Evolutionary conservation across 306 rosid genomes (phyloP), one percentile per base, ranked within the genome.

Genomic region (Prunus persica): DNA sequence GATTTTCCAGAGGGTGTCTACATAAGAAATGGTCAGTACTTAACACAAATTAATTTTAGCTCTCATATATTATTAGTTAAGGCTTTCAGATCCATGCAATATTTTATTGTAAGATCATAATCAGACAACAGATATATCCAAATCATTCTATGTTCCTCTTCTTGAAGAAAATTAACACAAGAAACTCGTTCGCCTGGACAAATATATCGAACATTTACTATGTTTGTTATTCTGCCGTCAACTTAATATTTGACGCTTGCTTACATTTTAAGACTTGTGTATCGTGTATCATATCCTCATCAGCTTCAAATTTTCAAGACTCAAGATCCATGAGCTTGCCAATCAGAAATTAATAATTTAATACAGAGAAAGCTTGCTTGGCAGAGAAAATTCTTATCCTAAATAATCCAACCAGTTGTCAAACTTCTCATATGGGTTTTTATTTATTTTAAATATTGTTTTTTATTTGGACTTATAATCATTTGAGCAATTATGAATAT

Each of bases 1-100:
- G 72, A 74, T 43, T 93, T 89, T 75, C 90, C 90, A 0, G 79
- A 79, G 50, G 98, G 96, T 56, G 85, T 89, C 56, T 89, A 84
- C 75, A 57, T 88, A 28, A 88, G 93, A 89, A 93, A 88, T 69
- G 98, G 95, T 88, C 3, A 3, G 69, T 62, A 79, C 45, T 32
- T 30, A 50, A 12, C 28, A 18, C 8, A n/a, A 30, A 50, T 30
- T 2, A 16, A 69, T 16, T 22, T 7, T 58, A 34, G 41, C 41
- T 34, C 41, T 34, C 41, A 34, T 34, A 34, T 1, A 34, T 24
- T 12, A 28, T 20, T 22, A 58, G 24, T 58, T 58, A 58, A 10
- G 41, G 30, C 22, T 22, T 12, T 58, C 7, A 20, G 30, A 58
- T 24, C 32, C 22, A 58, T 11, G 24, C 15, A 58, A 58, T 24